Conservation (phyloP, 139 green algal genomes). For the Chlamydomonas sphaeroides region DNA sequence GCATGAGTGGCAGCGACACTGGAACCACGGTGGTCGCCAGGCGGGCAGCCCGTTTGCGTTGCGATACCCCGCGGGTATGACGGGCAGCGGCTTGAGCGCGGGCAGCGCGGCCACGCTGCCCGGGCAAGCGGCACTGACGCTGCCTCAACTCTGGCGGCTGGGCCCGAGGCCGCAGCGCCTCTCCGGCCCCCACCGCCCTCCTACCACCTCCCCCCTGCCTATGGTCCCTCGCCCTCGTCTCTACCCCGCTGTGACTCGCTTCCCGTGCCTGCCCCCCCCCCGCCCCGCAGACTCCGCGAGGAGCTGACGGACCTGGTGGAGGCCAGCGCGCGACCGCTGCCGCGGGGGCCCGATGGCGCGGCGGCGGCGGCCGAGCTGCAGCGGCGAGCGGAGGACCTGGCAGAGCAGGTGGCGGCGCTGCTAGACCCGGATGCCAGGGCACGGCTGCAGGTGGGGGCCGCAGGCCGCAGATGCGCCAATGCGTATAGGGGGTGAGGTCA, state of each 20-base stretch:
- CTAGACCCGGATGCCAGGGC: not conserved
- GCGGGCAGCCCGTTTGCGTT: too few species aligned
- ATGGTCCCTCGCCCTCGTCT: not conserved
- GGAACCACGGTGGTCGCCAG: too few species aligned
- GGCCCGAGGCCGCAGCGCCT: too few species aligned
- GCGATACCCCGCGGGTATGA: too few species aligned
- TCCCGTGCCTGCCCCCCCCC: too few species aligned
- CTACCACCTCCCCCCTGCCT: not conserved
- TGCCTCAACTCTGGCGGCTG: too few species aligned
- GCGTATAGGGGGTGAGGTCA: not conserved
- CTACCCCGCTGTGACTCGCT: not conserved
- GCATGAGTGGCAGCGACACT: too few species aligned
- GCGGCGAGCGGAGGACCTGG: conserved; percentile 23
- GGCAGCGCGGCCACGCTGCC: too few species aligned
- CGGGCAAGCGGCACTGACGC: too few species aligned
- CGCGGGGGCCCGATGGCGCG: not conserved
- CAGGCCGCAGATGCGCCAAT: not conserved
- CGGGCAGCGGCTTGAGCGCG: too few species aligned
- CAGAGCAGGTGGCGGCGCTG: conserved; percentile 17
- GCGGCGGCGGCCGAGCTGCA: not conserved
- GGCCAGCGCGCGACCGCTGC: not conserved
- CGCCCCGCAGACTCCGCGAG: not conserved
- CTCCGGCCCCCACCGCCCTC: too few species aligned
- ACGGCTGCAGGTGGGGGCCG: conserved; percentile 16
- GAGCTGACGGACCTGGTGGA: conserved; percentile 15